phyloP scores from a whole-genome alignment of 2,329 filamentous ascomycete genomes.

The Trichophyton rubrum region DNA sequence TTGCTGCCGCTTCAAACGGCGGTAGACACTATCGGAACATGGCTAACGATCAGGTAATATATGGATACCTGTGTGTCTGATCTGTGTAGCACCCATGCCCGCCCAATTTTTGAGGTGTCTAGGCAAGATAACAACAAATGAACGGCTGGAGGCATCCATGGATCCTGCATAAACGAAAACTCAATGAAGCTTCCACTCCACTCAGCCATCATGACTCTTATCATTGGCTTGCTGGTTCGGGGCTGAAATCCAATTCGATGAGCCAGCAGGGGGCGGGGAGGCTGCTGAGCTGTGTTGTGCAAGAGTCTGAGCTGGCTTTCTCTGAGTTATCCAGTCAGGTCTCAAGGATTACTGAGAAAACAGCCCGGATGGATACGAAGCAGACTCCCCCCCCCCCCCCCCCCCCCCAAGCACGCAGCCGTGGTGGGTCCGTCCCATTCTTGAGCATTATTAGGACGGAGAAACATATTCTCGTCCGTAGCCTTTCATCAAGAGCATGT shows the following conservation, averaged over 20 bases:
- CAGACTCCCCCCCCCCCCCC: too few species aligned
- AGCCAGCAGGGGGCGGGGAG: not conserved
- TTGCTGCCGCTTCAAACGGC: too few species aligned
- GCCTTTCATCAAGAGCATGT: not conserved
- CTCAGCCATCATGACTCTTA: not conserved
- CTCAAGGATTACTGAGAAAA: not conserved
- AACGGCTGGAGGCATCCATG: not conserved
- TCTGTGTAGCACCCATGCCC: not conserved
- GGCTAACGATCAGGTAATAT: not conserved
- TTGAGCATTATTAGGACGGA: not conserved
- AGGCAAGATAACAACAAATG: not conserved
- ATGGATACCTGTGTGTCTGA: not conserved
- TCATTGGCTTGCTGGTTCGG: not conserved
- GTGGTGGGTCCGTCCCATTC: not conserved
- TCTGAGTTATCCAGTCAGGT: not conserved
- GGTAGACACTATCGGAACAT: not conserved
- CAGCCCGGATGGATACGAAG: not conserved
- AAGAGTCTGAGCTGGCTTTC: not conserved
- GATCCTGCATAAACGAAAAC: slow-evolving; percentile 1
- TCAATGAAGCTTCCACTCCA: not conserved
- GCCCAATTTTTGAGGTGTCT: slow-evolving; percentile 1
- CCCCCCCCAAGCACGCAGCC: not conserved
- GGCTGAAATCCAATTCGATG: not conserved
- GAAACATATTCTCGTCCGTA: not conserved
- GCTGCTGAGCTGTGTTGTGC: not conserved